Evolutionary conservation across 2,329 filamentous ascomycete genomes (phyloP).

Genomic region (Paecilomyces sp.): DNA sequence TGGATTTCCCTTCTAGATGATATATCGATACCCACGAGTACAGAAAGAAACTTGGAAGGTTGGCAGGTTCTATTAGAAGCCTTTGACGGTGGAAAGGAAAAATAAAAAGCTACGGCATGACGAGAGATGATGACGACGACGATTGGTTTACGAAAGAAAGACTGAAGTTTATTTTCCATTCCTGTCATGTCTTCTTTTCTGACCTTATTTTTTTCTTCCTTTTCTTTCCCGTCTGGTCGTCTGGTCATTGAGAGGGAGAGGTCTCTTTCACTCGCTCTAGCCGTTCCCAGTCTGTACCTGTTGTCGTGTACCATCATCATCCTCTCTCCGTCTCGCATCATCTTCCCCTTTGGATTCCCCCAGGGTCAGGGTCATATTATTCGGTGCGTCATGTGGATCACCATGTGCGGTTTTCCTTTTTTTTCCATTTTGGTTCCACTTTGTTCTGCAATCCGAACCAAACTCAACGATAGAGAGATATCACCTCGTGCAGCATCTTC

Average conservation of each 20-base stretch:
- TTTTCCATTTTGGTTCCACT: not conserved
- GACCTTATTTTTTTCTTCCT: not conserved
- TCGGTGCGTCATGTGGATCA: not conserved
- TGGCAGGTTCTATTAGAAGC: not conserved
- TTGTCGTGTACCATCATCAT: not conserved
- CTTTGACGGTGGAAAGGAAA: not conserved
- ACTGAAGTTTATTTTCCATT: not conserved
- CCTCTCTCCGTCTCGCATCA: not conserved
- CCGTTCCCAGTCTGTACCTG: not conserved
- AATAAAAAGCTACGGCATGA: not conserved
- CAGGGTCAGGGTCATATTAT: not conserved
- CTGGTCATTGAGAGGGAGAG: not conserved
- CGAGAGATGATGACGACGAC: not conserved
- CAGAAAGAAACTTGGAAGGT: not conserved
- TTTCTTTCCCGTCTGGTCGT: not conserved
- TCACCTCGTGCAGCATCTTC: not conserved
- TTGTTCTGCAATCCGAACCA: not conserved
- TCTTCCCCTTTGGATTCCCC: not conserved
- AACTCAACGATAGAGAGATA: not conserved
- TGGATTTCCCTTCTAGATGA: constrained; percentile 51
- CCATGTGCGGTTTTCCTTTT: not conserved
- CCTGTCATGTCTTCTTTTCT: not conserved
- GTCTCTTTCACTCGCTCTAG: not conserved
- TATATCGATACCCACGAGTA: not conserved
- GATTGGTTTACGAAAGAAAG: not conserved